phyloP scores from a whole-genome alignment of 148 eudicot genomes.

The Rhododendron molle region DNA sequence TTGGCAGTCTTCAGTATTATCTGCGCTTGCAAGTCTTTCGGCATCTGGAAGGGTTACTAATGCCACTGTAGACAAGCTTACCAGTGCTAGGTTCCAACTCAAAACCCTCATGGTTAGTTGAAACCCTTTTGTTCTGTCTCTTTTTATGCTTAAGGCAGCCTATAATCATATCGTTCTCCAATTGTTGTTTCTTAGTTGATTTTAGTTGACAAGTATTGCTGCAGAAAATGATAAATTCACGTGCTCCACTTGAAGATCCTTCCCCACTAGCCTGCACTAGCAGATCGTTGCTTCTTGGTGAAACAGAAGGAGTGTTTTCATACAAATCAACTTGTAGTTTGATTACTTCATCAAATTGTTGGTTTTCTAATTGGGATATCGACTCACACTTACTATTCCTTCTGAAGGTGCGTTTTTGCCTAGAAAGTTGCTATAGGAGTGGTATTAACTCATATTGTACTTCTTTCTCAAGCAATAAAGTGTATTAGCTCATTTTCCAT shows the following conservation, averaged over 20 bases:
- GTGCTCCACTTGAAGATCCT: conserved; percentile 85
- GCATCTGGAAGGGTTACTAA: conserved; percentile 29
- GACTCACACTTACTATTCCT: conserved; percentile 80
- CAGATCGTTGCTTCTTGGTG: conserved; percentile 49
- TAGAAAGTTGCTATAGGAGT: background rate
- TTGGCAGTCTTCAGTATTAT: conserved; percentile 69
- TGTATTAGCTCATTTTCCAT: background rate
- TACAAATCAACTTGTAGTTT: conserved; percentile 71
- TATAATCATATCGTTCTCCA: background rate
- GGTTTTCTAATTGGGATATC: conserved; percentile 60
- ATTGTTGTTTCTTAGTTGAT: conserved; percentile 7
- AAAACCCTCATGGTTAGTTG: conserved; percentile 76
- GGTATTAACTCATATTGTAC: background rate
- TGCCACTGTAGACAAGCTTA: conserved; percentile 45
- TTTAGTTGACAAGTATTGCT: conserved; percentile 34
- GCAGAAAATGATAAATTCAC: conserved; percentile 73
- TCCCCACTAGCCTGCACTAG: conserved; percentile 65
- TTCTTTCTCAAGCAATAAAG: background rate
- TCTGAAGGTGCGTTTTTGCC: conserved; percentile 55
- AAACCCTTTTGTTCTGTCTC: conserved; percentile 1
- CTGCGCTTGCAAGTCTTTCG: conserved; percentile 55
- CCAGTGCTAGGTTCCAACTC: conserved; percentile 59
- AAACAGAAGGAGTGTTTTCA: conserved; percentile 56
- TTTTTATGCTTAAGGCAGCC: background rate
- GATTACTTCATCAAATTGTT: conserved; percentile 62